Evolutionary conservation across 495 filamentous ascomycete species (phyloP), one percentile per base, ranked within the genome.

Genomic region (Barbatosphaeria neglecta): DNA sequence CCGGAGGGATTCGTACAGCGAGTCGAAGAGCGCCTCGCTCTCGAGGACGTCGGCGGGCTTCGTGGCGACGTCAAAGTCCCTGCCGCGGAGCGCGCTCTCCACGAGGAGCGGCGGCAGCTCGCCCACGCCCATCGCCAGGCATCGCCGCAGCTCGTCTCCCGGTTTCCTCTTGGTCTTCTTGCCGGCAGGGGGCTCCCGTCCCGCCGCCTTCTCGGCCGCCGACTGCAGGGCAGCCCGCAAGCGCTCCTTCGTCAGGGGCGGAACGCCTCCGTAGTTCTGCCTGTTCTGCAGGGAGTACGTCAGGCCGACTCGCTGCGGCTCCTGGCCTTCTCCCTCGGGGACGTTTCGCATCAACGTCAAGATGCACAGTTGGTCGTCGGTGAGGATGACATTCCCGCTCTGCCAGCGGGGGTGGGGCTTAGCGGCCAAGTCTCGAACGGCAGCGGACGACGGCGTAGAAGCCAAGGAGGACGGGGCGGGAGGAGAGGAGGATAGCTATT

Each of bases 361-460:
- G 48, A 95, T 84, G 41, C 77, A 84, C 45, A 86, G 68, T 13
- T 90, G 83, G 33, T 73, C 70, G 57, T 96, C 87, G 3, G 89
- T 93, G 43, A 98, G 70, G 43, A 98, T 84, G 46, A 98, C 82
- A 61, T 98, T 98, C 27, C 92, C 92, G 49, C 70, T 59, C 49
- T 51, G 37, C 11, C 22, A 28, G 2, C 2, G 2, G 33, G 1
- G 45, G 41, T 24, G 41, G 45, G 9, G 25, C 3, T 24, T 17
- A 19, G 5, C 9, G 6, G 3, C 28, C 10, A 2, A 8, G 27
- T 31, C 17, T 22, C 28, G 6, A 15, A 18, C 44, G 22, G 25
- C 27, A 10, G 8, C 22, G n/a, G n/a, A n/a, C n/a, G n/a, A n/a
- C n/a, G n/a, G n/a, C n/a, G n/a, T n/a, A n/a, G n/a, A n/a, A n/a